Percentiles rank a stretch among this genome's conserved stretches.
phyloP scores from a whole-genome alignment of 2,329 filamentous ascomycete species.

The Metarhizium brunneum region DNA sequence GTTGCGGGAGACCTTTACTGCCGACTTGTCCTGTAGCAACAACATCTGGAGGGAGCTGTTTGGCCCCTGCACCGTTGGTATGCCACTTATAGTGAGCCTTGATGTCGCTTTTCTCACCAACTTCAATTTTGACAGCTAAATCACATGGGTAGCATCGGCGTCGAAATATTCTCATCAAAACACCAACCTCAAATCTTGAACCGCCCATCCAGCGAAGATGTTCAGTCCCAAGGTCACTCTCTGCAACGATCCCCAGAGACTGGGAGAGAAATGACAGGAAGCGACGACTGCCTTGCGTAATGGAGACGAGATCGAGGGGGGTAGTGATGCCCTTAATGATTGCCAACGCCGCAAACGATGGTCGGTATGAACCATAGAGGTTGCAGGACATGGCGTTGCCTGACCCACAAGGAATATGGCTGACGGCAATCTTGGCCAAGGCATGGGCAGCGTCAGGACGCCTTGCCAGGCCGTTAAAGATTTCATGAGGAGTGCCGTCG shows the following conservation, averaged over 20 bases:
- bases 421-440: constrained; percentile 67
- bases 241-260: constrained; percentile 80
- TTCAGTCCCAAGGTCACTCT: constrained; percentile 83
- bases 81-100: constrained; percentile 59
- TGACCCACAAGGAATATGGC: constrained; percentile 83
- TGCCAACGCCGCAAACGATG: constrained; percentile 67
- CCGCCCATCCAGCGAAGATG: constrained; percentile 88
- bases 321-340: constrained; percentile 84
- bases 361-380: constrained; percentile 68
- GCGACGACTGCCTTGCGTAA: constrained; percentile 70
- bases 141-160: constrained; percentile 83
- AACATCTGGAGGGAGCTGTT: neutral
- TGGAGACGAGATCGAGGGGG: constrained; percentile 74
- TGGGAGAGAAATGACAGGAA: constrained; percentile 87
- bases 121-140: constrained; percentile 73
- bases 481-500: constrained; percentile 84
- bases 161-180: constrained; percentile 65
- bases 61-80: constrained; percentile 21
- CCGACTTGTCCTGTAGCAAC: constrained; percentile 6
- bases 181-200: constrained; percentile 75
- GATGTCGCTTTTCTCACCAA: constrained; percentile 65
- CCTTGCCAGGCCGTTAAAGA: constrained; percentile 84
- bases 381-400: constrained; percentile 94
- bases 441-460: constrained; percentile 67
- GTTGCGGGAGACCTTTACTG: constrained; percentile 53